Conservation (phyloP, 2,329 filamentous ascomycete genomes). For the Zalaria obscura region DNA sequence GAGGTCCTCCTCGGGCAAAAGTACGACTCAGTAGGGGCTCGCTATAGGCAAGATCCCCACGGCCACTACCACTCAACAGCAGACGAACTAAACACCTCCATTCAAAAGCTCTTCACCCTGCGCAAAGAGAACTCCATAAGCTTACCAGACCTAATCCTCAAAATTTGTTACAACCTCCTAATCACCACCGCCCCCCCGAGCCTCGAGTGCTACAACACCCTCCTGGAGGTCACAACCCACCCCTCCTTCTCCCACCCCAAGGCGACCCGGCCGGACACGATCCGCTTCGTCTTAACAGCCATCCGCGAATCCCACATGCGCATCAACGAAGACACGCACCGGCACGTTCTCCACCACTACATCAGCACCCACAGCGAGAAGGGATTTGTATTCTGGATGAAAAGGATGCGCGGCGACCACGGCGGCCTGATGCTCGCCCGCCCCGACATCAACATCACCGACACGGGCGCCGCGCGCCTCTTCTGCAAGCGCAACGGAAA, state of each 20-base stretch:
- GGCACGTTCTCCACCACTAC: slow-evolving; percentile 26
- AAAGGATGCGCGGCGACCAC: slow-evolving; percentile 25
- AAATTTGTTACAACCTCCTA: slow-evolving; percentile 51
- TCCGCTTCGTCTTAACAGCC: slow-evolving; percentile 13
- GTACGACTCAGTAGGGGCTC: not conserved
- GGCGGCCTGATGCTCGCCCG: slow-evolving; percentile 26
- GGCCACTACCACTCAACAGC: slow-evolving; percentile 18
- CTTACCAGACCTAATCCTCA: slow-evolving; percentile 12
- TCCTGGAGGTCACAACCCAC: slow-evolving; percentile 30
- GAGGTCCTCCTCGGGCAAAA: not conserved
- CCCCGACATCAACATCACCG: slow-evolving; percentile 21
- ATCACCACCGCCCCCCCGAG: slow-evolving; percentile 45
- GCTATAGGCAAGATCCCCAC: slow-evolving; percentile 24
- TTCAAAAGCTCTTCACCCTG: too few relatives aligned
- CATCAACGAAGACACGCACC: slow-evolving; percentile 30
- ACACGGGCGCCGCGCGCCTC: slow-evolving; percentile 4
- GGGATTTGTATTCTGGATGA: slow-evolving; percentile 24
- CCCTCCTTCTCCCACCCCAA: too few relatives aligned
- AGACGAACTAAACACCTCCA: slow-evolving; percentile 10
- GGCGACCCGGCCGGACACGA: too few relatives aligned
- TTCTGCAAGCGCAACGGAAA: slow-evolving; percentile 7
- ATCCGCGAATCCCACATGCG: slow-evolving; percentile 23
- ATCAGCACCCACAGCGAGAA: slow-evolving; percentile 15
- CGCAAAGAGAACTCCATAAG: too few relatives aligned
- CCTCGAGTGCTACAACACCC: slow-evolving; percentile 55